Percentiles rank a stretch among this genome's conserved stretches.
These are phyloP conservation scores for Atractiella rhizophila DNA, from an alignment of 768 basidiomycete genomes.

Conservation along the genomic window DNA sequence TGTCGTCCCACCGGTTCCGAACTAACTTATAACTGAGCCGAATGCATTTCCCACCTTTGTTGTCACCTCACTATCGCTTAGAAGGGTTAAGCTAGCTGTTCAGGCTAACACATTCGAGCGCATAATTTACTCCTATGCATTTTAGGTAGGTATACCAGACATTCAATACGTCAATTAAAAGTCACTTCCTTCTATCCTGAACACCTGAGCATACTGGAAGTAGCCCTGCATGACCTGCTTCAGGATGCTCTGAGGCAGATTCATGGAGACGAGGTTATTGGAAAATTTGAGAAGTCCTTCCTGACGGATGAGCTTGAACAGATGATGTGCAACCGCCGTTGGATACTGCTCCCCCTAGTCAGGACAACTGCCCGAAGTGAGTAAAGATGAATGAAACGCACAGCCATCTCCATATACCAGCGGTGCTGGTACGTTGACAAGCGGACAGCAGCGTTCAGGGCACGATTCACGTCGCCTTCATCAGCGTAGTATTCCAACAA, in stretches of 20 bases:
- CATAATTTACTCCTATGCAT: too few species aligned
- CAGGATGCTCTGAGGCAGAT: slow-evolving; percentile 56
- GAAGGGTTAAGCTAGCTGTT: too few species aligned
- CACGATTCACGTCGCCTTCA: slow-evolving; percentile 74
- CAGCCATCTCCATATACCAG: slow-evolving; percentile 70
- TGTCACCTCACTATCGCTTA: too few species aligned
- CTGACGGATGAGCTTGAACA: slow-evolving; percentile 78
- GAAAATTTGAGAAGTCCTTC: slow-evolving; percentile 86
- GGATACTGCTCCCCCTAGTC: slow-evolving; percentile 37
- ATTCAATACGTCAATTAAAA: too few species aligned
- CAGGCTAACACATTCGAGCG: too few species aligned
- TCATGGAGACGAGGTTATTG: slow-evolving; percentile 64
- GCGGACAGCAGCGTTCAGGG: slow-evolving; percentile 71
- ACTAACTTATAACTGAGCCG: too few species aligned
- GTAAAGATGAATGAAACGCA: slow-evolving; percentile 23
- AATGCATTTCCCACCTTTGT: too few species aligned
- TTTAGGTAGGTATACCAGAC: too few species aligned
- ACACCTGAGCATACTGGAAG: slow-evolving; percentile 58
- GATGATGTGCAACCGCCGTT: slow-evolving; percentile 60
- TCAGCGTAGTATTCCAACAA: slow-evolving; percentile 90
- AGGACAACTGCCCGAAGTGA: slow-evolving; percentile 1
- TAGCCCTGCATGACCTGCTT: slow-evolving; percentile 74
- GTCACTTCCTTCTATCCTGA: slow-evolving; percentile 45
- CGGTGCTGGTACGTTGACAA: slow-evolving; percentile 65
- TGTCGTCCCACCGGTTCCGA: too few species aligned